Conservation (phyloP, 1,284 basidiomycete genomes). For the Pyrrhoderma noxium region DNA sequence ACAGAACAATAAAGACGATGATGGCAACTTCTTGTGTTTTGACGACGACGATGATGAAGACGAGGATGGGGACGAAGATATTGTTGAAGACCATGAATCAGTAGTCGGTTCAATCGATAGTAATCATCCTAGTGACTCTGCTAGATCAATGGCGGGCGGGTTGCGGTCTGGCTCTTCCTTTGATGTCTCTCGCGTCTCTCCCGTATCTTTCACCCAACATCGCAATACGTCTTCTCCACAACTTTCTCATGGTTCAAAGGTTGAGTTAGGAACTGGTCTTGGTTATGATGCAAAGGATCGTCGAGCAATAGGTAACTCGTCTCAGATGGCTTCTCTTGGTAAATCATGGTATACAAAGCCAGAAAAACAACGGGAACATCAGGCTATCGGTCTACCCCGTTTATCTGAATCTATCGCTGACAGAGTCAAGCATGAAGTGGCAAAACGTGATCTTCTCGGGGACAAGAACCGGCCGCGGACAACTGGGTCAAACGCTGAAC, state of each 20-base stretch:
- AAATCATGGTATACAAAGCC: conserved; percentile 8
- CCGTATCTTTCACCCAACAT: conserved; percentile 2
- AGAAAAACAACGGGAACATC: conserved; percentile 4
- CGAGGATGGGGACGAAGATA: conserved; percentile 19
- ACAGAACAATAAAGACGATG: conserved; percentile 63
- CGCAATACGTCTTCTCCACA: conserved; percentile 13
- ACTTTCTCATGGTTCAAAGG: not conserved
- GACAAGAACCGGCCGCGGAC: conserved; percentile 6
- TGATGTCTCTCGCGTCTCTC: not conserved
- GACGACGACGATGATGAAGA: conserved; percentile 34
- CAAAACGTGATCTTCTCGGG: not conserved
- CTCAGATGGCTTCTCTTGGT: not conserved
- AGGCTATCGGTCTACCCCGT: not conserved
- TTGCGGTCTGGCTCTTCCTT: conserved; percentile 4
- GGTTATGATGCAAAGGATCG: not conserved
- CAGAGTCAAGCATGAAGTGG: conserved; percentile 6
- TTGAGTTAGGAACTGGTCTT: not conserved
- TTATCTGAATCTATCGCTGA: conserved; percentile 13
- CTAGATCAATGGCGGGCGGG: not conserved
- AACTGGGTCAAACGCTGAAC: conserved; percentile 2
- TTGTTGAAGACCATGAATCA: conserved; percentile 8
- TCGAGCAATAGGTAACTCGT: not conserved
- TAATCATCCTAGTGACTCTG: conserved; percentile 10
- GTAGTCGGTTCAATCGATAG: conserved; percentile 14
- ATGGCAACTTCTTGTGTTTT: conserved; percentile 25